Percentiles rank a stretch among this genome's conserved stretches.
Conservation (phyloP, 2,329 filamentous ascomycete species). For the Phyllosticta ampelicida region DNA sequence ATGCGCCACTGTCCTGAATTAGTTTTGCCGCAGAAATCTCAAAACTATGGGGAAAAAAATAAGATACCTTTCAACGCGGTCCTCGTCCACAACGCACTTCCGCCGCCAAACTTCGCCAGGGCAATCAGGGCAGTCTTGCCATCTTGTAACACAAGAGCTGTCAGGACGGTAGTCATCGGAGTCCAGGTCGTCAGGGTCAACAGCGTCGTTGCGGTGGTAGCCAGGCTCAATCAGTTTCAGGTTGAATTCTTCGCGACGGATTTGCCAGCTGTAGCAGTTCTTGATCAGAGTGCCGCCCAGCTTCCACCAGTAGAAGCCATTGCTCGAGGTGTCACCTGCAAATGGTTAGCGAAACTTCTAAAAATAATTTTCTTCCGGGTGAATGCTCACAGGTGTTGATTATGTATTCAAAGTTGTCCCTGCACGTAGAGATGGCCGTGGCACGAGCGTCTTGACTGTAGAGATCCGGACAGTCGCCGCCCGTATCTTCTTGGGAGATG, state of each 20-base stretch:
- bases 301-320: not conserved
- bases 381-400: not conserved
- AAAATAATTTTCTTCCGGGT: not conserved
- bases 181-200: not conserved
- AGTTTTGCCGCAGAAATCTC: not conserved
- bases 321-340: not conserved
- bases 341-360: not conserved
- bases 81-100: not conserved
- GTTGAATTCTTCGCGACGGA: not conserved
- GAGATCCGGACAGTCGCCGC: not conserved
- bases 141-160: not conserved
- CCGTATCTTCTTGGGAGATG: not conserved
- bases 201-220: not conserved
- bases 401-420: not conserved
- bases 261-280: not conserved
- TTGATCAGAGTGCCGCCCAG: not conserved
- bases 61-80: not conserved
- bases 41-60: not conserved
- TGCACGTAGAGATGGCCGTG: not conserved
- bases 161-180: not conserved
- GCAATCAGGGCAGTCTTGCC: not conserved
- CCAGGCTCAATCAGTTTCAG: not conserved
- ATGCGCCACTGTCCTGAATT: not conserved
- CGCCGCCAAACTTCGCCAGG: not conserved
- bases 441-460: not conserved